These are phyloP conservation scores for Pleurotus tuber-regium DNA, from an alignment of 768 basidiomycete species.

Conservation along the genomic window DNA sequence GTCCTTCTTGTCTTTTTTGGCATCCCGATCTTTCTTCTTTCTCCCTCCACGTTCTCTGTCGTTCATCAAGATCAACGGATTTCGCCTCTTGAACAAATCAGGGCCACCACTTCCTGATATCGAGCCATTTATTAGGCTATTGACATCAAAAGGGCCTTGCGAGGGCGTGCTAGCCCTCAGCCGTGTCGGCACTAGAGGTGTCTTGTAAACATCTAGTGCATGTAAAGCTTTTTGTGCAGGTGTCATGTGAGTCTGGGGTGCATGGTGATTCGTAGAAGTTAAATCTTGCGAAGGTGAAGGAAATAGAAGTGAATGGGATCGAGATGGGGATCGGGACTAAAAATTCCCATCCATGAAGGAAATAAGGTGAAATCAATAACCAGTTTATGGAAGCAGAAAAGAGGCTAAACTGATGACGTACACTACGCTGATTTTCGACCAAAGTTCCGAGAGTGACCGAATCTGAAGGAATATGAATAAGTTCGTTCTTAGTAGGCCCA, in stretches of 20 bases:
- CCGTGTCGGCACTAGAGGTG: conserved; percentile 68
- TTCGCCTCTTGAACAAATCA: conserved; percentile 60
- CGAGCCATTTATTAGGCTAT: conserved; percentile 33
- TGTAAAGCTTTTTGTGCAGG: conserved; percentile 68
- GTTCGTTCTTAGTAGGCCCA: conserved; percentile 41
- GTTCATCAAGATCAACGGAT: conserved; percentile 54
- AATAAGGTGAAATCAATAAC: neutral
- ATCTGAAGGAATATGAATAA: conserved; percentile 26
- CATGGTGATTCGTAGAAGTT: conserved; percentile 14
- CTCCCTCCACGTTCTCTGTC: conserved; percentile 24
- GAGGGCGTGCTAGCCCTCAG: conserved; percentile 31
- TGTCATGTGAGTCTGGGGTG: conserved; percentile 21
- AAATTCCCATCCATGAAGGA: conserved; percentile 6
- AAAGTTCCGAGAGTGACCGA: conserved; percentile 59
- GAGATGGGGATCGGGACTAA: conserved; percentile 47
- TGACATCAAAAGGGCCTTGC: conserved; percentile 25
- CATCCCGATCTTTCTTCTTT: conserved; percentile 37
- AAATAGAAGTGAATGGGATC: conserved; percentile 48
- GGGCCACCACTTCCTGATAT: conserved; percentile 33
- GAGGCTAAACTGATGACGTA: conserved; percentile 30
- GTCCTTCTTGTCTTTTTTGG: conserved; percentile 36
- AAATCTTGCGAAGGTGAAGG: conserved; percentile 36
- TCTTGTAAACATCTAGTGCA: conserved; percentile 76
- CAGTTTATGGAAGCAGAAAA: neutral
- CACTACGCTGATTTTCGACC: conserved; percentile 52